Base-by-base conservation (phyloP, 2,329 filamentous ascomycete genomes). In the Colletotrichum viniferum region DNA sequence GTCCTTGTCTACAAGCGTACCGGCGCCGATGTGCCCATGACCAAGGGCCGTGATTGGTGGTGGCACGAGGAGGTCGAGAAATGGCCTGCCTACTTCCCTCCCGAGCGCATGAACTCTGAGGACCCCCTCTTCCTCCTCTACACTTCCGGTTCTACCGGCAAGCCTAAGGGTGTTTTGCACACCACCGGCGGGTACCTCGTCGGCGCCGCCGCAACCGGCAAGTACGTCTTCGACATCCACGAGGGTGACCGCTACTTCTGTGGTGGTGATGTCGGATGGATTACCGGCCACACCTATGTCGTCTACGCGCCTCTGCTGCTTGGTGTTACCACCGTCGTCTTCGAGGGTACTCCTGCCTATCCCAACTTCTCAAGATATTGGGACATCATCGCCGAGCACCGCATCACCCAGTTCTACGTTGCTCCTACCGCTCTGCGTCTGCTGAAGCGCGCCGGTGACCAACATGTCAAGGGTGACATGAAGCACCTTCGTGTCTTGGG, bases 51-150 rank as follows among this genome's bases (percentile, higher is more conserved):
- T 81, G 97, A 99, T 86, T 90, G 92, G 83, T 99, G 97, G 97
- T 99, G 97, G 97, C 96, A 98, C 86, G 97, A 98, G 88, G 96
- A 98, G 90, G 93, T 96, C 71, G 95, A 97, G 84, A 98, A 98
- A 89, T 98, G 95, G 92, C 97, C 97, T 78, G 90, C 92, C 81
- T 98, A 98, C 89, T 93, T 97, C 82, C 89, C 96, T 34, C 96
- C 96, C 13, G 96, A 97, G 89, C 86, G 92, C 78, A 94, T 99
- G 91, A 95, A 91, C 88, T 94, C 97, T 1, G 97, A 99, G 86
- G 97, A 99, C 82, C 97, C 97, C 73, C 91, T 99, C 10, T 99
- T 98, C 92, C 88, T 99, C 74, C 94, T 99, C 72, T 99, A 99
- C 88, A 99, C 97, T 3, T 98, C 96, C 43, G 97, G 97, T 55